A percentile compares a stretch with the other conserved stretches of the same genome.
phyloP scores from a whole-genome alignment of 164 flowering plant genomes.

The Liquidambar formosana region DNA sequence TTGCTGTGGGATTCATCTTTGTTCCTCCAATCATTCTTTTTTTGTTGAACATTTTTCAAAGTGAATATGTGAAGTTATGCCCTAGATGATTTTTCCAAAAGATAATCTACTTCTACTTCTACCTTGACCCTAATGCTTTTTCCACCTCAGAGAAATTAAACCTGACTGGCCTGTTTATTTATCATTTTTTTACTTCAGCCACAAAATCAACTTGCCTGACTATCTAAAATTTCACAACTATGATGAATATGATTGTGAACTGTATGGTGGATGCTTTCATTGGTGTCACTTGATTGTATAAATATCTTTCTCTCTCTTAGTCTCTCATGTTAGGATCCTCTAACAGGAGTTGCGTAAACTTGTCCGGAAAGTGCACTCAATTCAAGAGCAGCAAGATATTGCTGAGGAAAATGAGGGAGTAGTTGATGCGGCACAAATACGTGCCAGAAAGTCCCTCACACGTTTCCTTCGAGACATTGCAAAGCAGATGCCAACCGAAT shows the following conservation, averaged over 20 bases:
- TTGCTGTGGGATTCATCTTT: too few species aligned
- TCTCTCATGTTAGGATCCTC: not conserved
- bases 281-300: not conserved
- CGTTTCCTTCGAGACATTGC: constrained; percentile 60
- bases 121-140: too few species aligned
- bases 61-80: too few species aligned
- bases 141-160: too few species aligned
- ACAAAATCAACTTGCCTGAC: too few species aligned
- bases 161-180: too few species aligned
- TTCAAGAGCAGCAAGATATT: constrained; percentile 29
- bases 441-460: constrained; percentile 55
- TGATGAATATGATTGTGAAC: too few species aligned
- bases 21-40: too few species aligned
- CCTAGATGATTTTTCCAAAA: too few species aligned
- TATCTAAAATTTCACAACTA: not conserved
- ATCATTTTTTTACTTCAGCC: too few species aligned
- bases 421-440: constrained; percentile 22
- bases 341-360: constrained; percentile 66
- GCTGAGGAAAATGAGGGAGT: constrained; percentile 34
- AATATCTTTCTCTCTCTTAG: not conserved
- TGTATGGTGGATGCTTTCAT: not conserved
- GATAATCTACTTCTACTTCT: too few species aligned
- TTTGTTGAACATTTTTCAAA: too few species aligned
- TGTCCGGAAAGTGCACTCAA: constrained; percentile 57
- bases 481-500: constrained; percentile 38